Base-by-base conservation (phyloP, 2,329 filamentous ascomycete genomes). In the Stemphylium vesicarium region DNA sequence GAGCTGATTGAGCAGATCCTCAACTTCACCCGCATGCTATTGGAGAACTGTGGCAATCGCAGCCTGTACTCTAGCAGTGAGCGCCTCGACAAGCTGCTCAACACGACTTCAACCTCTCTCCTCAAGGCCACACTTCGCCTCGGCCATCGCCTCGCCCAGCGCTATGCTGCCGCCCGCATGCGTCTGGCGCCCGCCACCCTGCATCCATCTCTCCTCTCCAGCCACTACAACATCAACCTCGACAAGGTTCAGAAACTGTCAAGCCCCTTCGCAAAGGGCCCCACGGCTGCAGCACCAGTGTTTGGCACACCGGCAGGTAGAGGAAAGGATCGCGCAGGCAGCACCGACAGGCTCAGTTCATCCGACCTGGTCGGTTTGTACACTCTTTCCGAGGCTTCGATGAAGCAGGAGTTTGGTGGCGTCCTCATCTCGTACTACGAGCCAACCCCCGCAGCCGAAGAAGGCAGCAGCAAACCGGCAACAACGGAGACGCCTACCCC, bases 31-130 rank as follows among this genome's bases (percentile, higher is more conserved):
- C 86, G 89, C 57, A 85, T 96, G 75, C 82, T 99, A 26, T 80
- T 98, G 46, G 92, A 98, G 73, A 95, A 96, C 73, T 99, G 95
- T 76, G 95, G 94, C 56, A 99, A 99, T 72, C 85, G 96, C 65
- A 97, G 93, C 78, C 88, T 99, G 67, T 99, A 98, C 75, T 91
- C 89, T 57, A 99, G 95, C 80, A 98, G 94, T 74, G 84, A 88
- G 63, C 91, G 96, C 67, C 80, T 99, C 57, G 95, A 94, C 72
- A 88, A 93, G 71, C 83, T 99, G 36, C 84, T 99, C 55, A 91
- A 97, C 75, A 94, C 90, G 39, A 94, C 91, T 2, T 93, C 90
- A 20, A 82, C 94, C 53, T 85, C 87, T 24, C 83, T 99, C 43
- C 82, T 99, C 49, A 87, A 90, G 69, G 84, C 85, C 26, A 89